Conservation (phyloP, 2,329 filamentous ascomycete genomes). For the Hypoxylon sp. region DNA sequence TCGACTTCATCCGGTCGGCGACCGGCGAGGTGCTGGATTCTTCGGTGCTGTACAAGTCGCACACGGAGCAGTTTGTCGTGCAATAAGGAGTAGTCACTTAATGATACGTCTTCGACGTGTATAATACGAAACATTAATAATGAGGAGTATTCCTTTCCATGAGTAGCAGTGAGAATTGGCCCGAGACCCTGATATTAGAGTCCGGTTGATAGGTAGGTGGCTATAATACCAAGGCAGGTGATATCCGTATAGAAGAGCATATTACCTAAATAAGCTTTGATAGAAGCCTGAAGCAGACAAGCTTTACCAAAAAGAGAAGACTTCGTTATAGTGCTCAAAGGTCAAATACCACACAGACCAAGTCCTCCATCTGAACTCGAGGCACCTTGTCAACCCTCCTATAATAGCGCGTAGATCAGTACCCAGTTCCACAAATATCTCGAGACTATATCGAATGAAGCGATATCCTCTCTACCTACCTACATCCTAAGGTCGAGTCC, state of each 20-base stretch:
- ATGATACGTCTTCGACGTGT: neutral
- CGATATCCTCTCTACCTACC: neutral
- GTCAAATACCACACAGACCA: neutral
- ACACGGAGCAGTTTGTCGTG: constrained; percentile 59
- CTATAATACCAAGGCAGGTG: neutral
- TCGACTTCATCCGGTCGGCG: constrained; percentile 63
- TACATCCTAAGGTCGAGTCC: too few species aligned
- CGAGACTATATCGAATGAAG: neutral
- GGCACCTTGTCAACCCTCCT: neutral
- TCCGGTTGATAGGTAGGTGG: neutral
- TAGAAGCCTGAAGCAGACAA: too few species aligned
- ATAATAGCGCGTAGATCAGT: too few species aligned
- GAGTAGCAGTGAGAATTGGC: neutral
- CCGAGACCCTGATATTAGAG: neutral
- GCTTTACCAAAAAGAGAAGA: too few species aligned
- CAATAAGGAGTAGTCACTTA: constrained; percentile 44
- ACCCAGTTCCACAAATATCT: too few species aligned
- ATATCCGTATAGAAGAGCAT: too few species aligned
- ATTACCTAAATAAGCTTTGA: too few species aligned
- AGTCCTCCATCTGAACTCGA: neutral
- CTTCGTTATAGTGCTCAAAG: too few species aligned
- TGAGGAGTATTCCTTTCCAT: neutral
- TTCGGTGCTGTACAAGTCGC: constrained; percentile 62
- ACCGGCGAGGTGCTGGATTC: constrained; percentile 63
- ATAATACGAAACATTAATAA: neutral